These are phyloP conservation scores for Melanopsichium pennsylvanicum DNA, from an alignment of 1,284 basidiomycete species.

Conservation along the genomic window DNA sequence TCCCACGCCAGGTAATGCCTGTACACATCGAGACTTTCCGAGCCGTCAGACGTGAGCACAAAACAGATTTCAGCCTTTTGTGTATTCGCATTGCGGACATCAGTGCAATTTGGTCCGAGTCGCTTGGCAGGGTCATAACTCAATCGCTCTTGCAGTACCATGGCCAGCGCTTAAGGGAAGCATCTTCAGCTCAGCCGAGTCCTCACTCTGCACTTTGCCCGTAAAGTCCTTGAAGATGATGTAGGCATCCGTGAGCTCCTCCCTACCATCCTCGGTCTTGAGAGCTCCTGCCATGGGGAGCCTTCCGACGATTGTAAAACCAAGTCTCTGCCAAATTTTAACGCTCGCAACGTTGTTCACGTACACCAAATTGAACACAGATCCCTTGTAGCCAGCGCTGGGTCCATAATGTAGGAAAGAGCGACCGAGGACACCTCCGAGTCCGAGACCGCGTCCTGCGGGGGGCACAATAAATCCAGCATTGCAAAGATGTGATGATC, in stretches of 20 bases:
- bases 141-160: slow-evolving; percentile 16
- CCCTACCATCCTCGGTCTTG: slow-evolving; percentile 69
- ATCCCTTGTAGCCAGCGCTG: slow-evolving; percentile 76
- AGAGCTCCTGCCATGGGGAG: slow-evolving; percentile 86
- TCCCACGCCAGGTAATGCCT: no score
- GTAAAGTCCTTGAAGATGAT: slow-evolving; percentile 82
- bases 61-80: no score
- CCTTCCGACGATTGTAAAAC: slow-evolving; percentile 81
- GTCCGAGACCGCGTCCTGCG: slow-evolving; percentile 74
- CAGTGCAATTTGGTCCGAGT: no score
- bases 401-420: slow-evolving; percentile 81
- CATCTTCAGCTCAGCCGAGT: slow-evolving; percentile 3
- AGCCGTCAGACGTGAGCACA: no score
- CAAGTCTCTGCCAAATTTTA: slow-evolving; percentile 83
- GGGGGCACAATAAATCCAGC: slow-evolving; percentile 86
- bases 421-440: slow-evolving; percentile 78
- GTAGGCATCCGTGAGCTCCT: slow-evolving; percentile 86
- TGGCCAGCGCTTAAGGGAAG: slow-evolving; percentile 6
- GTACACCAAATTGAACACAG: slow-evolving; percentile 93
- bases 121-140: no score
- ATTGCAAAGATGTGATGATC: slow-evolving; percentile 90
- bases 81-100: no score
- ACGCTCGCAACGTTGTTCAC: slow-evolving; percentile 79
- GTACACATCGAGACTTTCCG: no score
- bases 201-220: slow-evolving; percentile 13